Evolutionary conservation across 805 yeast species (phyloP).

Genomic region (Candida broadrunensis): DNA sequence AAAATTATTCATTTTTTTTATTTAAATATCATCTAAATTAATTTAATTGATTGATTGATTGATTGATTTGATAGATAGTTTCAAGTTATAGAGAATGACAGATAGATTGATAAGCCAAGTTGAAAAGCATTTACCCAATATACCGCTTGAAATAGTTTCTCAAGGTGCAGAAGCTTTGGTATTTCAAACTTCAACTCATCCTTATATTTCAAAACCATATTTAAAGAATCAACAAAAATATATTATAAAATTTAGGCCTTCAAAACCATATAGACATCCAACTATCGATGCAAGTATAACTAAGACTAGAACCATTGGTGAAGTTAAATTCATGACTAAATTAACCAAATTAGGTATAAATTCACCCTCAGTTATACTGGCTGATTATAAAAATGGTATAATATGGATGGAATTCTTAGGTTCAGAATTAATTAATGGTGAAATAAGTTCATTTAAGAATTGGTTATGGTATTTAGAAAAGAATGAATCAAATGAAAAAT

Average conservation of each 20-base stretch:
- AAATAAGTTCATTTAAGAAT: conserved; percentile 64
- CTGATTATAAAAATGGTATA: conserved; percentile 75
- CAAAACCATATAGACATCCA: conserved; percentile 88
- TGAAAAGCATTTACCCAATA: conserved; percentile 40
- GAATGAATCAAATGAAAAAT: conserved; percentile 13
- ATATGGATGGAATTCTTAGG: conserved; percentile 88
- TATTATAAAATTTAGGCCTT: conserved; percentile 83
- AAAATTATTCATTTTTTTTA: no score
- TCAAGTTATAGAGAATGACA: conserved; percentile 43
- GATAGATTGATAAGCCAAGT: conserved; percentile 46
- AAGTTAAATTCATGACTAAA: conserved; percentile 71
- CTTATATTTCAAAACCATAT: conserved; percentile 45
- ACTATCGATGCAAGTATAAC: conserved; percentile 73
- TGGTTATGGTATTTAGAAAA: conserved; percentile 64
- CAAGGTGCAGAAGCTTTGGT: conserved; percentile 94
- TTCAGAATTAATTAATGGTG: conserved; percentile 47
- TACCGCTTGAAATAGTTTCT: conserved; percentile 56
- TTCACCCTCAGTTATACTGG: conserved; percentile 71
- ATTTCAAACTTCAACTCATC: conserved; percentile 61
- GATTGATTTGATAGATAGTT: no score
- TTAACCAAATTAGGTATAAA: conserved; percentile 52
- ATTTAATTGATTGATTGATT: no score
- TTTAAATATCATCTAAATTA: no score
- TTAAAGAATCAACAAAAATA: conserved; percentile 31
- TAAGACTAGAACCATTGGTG: conserved; percentile 78